Evolutionary conservation across 2,329 filamentous ascomycete species (phyloP).

Genomic region (Colletotrichum gloeosporioides): DNA sequence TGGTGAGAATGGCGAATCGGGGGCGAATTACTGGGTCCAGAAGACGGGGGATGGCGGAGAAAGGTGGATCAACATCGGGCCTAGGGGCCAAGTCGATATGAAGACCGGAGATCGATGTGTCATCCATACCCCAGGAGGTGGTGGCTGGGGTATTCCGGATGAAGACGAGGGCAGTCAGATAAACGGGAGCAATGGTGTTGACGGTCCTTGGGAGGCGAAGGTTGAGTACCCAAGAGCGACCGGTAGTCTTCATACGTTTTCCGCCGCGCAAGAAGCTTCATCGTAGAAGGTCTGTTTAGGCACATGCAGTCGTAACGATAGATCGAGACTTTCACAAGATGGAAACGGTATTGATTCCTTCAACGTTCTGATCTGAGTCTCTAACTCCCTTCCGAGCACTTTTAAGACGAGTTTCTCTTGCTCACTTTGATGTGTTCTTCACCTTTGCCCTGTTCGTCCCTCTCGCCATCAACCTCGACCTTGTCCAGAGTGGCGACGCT

Average conservation of each 20-base stretch:
- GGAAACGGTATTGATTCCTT: background rate
- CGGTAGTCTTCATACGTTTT: background rate
- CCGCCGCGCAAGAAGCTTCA: background rate
- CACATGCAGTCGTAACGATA: accelerated
- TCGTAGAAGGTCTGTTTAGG: background rate
- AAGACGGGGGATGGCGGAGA: conserved; percentile 16
- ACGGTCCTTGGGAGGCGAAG: background rate
- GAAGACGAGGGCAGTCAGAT: background rate
- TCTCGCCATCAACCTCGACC: background rate
- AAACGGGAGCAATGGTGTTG: background rate
- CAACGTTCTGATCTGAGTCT: background rate
- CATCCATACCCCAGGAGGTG: conserved; percentile 66
- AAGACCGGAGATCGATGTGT: conserved; percentile 65
- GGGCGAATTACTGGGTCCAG: conserved; percentile 72
- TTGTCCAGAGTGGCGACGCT: background rate
- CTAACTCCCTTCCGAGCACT: background rate
- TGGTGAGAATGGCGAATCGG: conserved; percentile 70
- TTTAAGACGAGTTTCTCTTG: background rate
- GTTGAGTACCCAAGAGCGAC: background rate
- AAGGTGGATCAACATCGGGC: conserved; percentile 59
- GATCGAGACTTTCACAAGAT: background rate
- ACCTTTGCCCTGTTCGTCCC: accelerated
- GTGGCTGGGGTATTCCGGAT: conserved; percentile 55
- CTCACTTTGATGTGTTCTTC: background rate
- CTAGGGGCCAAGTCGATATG: conserved; percentile 65